Evolutionary conservation across 495 filamentous ascomycete genomes (phyloP).

Genomic region (Beverwykella pulmonaria): DNA sequence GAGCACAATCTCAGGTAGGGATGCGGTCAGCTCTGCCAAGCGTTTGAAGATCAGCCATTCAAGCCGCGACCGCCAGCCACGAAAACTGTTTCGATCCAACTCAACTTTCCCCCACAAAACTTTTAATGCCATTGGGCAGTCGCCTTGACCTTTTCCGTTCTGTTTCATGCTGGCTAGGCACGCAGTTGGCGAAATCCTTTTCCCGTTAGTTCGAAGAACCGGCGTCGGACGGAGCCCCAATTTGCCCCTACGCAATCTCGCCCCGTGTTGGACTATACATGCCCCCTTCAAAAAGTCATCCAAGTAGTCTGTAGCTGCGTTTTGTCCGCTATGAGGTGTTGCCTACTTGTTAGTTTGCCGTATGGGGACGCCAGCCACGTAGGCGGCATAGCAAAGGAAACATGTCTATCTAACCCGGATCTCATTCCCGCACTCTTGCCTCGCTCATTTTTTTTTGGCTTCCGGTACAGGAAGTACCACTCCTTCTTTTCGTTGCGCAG

Average conservation of each 20-base stretch:
- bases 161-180: slow-evolving; percentile 14
- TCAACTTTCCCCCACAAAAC: background rate
- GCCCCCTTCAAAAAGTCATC: background rate
- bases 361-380: background rate
- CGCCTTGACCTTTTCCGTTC: slow-evolving; percentile 9
- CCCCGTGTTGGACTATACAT: background rate
- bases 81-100: slow-evolving; percentile 11
- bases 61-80: background rate
- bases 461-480: slow-evolving; percentile 35
- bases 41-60: slow-evolving; percentile 33
- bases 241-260: slow-evolving; percentile 11
- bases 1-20: slow-evolving; percentile 17
- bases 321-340: slow-evolving; percentile 9
- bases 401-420: background rate
- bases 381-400: slow-evolving; percentile 6
- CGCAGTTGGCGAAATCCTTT: background rate
- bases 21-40: slow-evolving; percentile 2
- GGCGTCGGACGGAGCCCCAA: background rate
- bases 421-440: background rate
- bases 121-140: background rate
- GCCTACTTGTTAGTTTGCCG: background rate
- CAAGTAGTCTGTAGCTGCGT: background rate
- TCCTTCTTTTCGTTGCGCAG: slow-evolving; percentile 4
- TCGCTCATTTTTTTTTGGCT: slow-evolving; percentile 30
- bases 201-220: background rate